A percentile compares a stretch with the other conserved stretches of the same genome.
Conservation (phyloP, 306 rosid genomes). For the Rosa rugosa region DNA sequence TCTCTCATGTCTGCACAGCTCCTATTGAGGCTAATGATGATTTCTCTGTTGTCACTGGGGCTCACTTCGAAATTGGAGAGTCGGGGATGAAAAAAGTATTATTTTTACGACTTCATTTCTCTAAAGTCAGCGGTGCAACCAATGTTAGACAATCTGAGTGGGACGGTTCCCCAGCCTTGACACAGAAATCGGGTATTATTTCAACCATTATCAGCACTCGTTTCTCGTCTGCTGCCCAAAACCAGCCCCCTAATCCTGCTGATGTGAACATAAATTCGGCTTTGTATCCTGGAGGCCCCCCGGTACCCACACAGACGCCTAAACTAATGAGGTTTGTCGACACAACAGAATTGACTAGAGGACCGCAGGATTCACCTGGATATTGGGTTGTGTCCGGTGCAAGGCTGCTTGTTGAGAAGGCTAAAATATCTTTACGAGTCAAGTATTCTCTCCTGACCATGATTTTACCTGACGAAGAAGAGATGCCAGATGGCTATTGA, state of each 20-base stretch:
- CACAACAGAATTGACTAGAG: slow-evolving; percentile 93
- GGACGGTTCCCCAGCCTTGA: slow-evolving; percentile 72
- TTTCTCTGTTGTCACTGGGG: slow-evolving; percentile 68
- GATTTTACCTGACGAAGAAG: slow-evolving; percentile 66
- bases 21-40: slow-evolving; percentile 71
- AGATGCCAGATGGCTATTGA: slow-evolving; percentile 7
- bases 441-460: slow-evolving; percentile 72
- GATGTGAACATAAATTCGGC: slow-evolving; percentile 79
- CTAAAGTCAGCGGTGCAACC: slow-evolving; percentile 45
- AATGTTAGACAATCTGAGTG: slow-evolving; percentile 45
- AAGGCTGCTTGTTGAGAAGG: slow-evolving; percentile 65
- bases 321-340: slow-evolving; percentile 81
- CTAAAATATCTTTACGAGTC: slow-evolving; percentile 76
- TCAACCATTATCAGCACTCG: slow-evolving; percentile 74
- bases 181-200: slow-evolving; percentile 78
- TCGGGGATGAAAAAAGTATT: slow-evolving; percentile 65
- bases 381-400: slow-evolving; percentile 94
- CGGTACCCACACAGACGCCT: slow-evolving; percentile 60
- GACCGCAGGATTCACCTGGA: slow-evolving; percentile 86
- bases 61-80: slow-evolving; percentile 69
- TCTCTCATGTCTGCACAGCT: slow-evolving; percentile 85
- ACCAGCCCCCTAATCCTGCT: slow-evolving; percentile 52
- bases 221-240: slow-evolving; percentile 59
- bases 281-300: slow-evolving; percentile 85
- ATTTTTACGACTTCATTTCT: slow-evolving; percentile 62